A percentile compares a stretch with the other conserved stretches of the same genome.
Conservation (phyloP, 1,284 basidiomycete species). For the Tranzscheliella williamsii region DNA sequence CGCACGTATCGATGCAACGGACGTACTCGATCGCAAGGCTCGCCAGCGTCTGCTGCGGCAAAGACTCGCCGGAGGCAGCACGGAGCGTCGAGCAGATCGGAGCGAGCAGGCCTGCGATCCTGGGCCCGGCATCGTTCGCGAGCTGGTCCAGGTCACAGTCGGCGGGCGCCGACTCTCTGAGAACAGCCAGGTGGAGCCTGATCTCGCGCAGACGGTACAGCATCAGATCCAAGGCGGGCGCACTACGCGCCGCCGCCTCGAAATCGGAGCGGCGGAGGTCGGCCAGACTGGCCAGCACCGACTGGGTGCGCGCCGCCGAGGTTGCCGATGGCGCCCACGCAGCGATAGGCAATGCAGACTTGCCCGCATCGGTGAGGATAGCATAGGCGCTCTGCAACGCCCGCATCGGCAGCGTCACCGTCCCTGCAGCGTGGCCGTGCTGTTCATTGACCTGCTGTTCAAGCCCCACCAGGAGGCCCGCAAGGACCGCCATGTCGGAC, state of each 20-base stretch:
- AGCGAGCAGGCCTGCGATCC: background rate
- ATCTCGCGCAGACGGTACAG: conserved; percentile 24
- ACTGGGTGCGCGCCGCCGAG: background rate
- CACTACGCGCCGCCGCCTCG: background rate
- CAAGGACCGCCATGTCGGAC: background rate
- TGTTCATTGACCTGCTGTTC: background rate
- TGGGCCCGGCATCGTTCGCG: too few relatives aligned
- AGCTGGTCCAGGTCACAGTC: too few relatives aligned
- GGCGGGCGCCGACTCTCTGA: too few relatives aligned
- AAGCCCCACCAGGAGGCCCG: background rate
- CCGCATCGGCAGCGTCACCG: background rate
- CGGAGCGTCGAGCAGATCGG: background rate
- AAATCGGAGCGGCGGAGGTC: background rate
- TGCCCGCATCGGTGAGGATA: background rate
- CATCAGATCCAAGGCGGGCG: conserved; percentile 5
- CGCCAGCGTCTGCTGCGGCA: background rate
- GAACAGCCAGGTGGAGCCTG: background rate
- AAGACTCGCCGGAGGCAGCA: too few relatives aligned
- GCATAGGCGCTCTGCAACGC: background rate
- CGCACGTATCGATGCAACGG: conserved; percentile 4
- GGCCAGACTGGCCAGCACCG: background rate
- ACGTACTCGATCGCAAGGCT: conserved; percentile 15
- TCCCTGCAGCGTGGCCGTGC: too few relatives aligned
- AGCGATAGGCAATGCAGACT: background rate
- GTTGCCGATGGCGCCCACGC: background rate